These are phyloP conservation scores for Verticillium zaregamsianum DNA, from an alignment of 2,329 filamentous ascomycete species.

Conservation along the genomic window DNA sequence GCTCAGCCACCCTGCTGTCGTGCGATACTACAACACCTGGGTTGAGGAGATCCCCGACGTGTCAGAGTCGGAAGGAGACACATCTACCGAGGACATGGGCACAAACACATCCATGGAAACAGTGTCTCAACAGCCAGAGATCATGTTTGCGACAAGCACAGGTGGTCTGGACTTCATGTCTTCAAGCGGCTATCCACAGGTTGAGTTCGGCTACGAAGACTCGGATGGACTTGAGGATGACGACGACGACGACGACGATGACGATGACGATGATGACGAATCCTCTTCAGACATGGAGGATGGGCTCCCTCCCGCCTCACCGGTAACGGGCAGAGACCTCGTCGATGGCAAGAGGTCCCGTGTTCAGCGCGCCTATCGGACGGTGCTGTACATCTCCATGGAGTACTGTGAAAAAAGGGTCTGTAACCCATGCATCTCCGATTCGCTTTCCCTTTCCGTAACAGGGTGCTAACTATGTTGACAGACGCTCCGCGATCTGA, in stretches of 20 bases:
- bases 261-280: constrained; percentile 24
- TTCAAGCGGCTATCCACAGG: constrained; percentile 70
- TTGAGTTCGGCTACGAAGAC: constrained; percentile 72
- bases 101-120: constrained; percentile 33
- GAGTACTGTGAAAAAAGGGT: constrained; percentile 93
- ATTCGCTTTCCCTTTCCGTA: neutral
- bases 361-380: constrained; percentile 54
- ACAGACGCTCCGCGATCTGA: constrained; percentile 81
- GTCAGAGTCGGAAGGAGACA: constrained; percentile 53
- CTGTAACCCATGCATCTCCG: constrained; percentile 22
- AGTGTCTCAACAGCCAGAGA: constrained; percentile 37
- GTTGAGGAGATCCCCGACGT: constrained; percentile 65
- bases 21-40: constrained; percentile 95
- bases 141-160: constrained; percentile 67
- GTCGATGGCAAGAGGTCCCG: constrained; percentile 14
- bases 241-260: constrained; percentile 30
- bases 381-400: constrained; percentile 95
- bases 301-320: constrained; percentile 15
- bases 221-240: constrained; percentile 31
- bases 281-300: constrained; percentile 31
- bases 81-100: constrained; percentile 39
- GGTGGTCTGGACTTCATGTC: constrained; percentile 91
- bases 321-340: constrained; percentile 9
- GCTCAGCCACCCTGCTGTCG: constrained; percentile 80
- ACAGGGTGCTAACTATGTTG: constrained; percentile 8